Evolutionary conservation across 495 filamentous ascomycete species (phyloP), one percentile per base, ranked within the genome.

Genomic region (Schizothecium vesticola): DNA sequence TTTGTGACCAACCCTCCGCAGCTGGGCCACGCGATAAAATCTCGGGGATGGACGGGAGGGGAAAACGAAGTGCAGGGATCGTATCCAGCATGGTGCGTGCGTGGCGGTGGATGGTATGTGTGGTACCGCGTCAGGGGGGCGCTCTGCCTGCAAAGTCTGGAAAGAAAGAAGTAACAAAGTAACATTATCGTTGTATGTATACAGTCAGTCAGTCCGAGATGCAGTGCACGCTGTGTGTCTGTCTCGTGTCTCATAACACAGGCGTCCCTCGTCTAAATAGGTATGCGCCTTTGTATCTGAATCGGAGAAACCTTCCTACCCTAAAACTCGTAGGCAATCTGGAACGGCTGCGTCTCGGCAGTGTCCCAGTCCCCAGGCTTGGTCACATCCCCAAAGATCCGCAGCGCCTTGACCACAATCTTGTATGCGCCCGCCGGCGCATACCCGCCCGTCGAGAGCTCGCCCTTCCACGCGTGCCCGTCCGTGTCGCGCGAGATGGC

Each of bases 341-440:
- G 71, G 60, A 80, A 80, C 3, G 67, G 16, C 10, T 69, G 68
- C 5, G 79, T 71, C 58, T 75, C 73, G 22, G 66, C 65, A 0
- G 69, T 70, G 57, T 81, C 78, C 56, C 65, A 25, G 61, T 60
- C 64, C 71, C 63, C 4, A 59, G 58, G 19, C 22, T 63, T 43
- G 9, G 28, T 36, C 29, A 67, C 68, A 36, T 80, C 70, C 4
- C 78, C 78, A 21, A 77, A 79, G 58, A 80, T 75, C 29, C 71
- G 74, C 63, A 80, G 60, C 23, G 77, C 78, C 66, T 77, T 71
- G 21, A 79, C 70, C 2, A 68, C 72, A 25, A 78, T 72, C 60
- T 75, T 75, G 67, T 83, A 83, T 8, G 72, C 64, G 21, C 81
- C 81, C 29, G 73, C 75, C n/a, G 75, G 67, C 12, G 78, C 77